Evolutionary conservation across 179 eudicot species (phyloP).

Genomic region (Corrigiola litoralis): DNA sequence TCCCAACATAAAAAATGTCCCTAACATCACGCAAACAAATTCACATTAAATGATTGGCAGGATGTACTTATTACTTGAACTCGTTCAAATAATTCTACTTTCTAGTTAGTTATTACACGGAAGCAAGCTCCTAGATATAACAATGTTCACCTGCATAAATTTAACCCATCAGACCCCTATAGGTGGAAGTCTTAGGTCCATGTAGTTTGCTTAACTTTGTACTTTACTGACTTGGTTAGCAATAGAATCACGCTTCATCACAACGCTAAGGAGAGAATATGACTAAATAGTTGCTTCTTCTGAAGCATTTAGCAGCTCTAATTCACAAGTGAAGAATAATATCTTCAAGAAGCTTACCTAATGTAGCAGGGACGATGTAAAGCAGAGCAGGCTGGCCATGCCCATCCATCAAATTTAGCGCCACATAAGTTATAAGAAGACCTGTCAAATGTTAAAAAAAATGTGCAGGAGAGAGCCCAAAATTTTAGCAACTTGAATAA

Average conservation of each 20-base stretch:
- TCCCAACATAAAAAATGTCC: slow-evolving; percentile 56
- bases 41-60: not conserved
- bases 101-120: too few relatives aligned
- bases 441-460: slow-evolving; percentile 36
- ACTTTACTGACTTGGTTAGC: not conserved
- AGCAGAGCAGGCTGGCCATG: slow-evolving; percentile 88
- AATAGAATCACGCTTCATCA: not conserved
- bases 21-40: slow-evolving; percentile 31
- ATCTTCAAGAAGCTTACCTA: slow-evolving; percentile 38
- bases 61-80: not conserved
- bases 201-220: too few relatives aligned
- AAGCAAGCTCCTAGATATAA: not conserved
- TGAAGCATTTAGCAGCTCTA: not conserved
- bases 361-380: slow-evolving; percentile 75
- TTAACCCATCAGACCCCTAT: not conserved
- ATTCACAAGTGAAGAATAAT: not conserved
- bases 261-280: too few relatives aligned
- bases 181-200: too few relatives aligned
- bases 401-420: slow-evolving; percentile 85
- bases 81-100: too few relatives aligned
- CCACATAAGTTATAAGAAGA: slow-evolving; percentile 79
- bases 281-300: not conserved
- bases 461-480: not conserved
- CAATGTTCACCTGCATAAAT: not conserved
- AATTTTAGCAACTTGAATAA: not conserved